Conservation (phyloP, 495 filamentous ascomycete species). For the Neurospora sp. region DNA sequence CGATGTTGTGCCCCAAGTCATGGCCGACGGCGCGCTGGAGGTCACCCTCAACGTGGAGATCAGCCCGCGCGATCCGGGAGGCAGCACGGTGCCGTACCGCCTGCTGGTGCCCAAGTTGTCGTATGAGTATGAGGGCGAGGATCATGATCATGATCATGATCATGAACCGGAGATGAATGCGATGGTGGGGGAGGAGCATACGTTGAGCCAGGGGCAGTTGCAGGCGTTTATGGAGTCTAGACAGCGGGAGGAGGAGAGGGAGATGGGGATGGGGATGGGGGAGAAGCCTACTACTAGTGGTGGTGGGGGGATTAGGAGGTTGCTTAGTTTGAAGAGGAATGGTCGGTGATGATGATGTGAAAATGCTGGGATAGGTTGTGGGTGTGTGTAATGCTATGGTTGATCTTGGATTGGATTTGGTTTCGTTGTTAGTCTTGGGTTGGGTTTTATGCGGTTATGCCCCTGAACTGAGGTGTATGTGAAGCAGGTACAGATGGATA, state of each 20-base stretch:
- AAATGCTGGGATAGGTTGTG: background rate
- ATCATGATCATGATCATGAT: conserved; percentile 1
- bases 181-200: conserved; percentile 4
- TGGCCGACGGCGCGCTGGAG: conserved; percentile 64
- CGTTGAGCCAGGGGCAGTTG: conserved; percentile 3
- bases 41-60: conserved; percentile 82
- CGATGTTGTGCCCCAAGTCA: background rate
- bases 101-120: conserved; percentile 71
- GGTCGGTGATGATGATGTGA: background rate
- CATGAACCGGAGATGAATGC: conserved; percentile 1
- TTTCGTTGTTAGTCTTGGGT: background rate
- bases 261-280: background rate
- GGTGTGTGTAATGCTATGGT: background rate
- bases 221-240: background rate
- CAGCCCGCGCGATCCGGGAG: conserved; percentile 70
- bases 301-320: conserved; percentile 9
- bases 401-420: background rate
- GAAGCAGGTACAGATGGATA: background rate
- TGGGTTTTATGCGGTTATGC: background rate
- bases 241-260: background rate
- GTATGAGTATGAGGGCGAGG: conserved; percentile 37
- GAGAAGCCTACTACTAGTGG: background rate
- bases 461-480: background rate
- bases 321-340: conserved; percentile 11
- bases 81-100: conserved; percentile 81